Conservation (phyloP, 2,329 filamentous ascomycete genomes). For the Talaromyces sp. region DNA sequence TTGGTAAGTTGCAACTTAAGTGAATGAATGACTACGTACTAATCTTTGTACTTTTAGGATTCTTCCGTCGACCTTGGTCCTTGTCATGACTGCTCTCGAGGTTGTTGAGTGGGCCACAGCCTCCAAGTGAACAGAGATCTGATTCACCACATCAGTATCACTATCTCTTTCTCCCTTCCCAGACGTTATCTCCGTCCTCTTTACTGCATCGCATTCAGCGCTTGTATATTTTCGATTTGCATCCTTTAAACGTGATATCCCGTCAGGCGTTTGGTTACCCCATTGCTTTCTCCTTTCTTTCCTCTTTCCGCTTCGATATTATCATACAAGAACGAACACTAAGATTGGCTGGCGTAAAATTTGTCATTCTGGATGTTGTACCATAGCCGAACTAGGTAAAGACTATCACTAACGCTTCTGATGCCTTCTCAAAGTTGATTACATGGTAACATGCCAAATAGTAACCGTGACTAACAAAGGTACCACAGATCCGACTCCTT, state of each 20-base stretch:
- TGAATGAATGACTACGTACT: slow-evolving; percentile 13
- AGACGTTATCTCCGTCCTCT: not conserved
- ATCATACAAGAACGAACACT: not conserved
- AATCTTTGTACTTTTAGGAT: slow-evolving; percentile 57
- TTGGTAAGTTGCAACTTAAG: slow-evolving; percentile 57
- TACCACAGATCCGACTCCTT: too few species aligned
- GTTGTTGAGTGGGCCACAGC: slow-evolving; percentile 76
- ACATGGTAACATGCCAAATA: not conserved
- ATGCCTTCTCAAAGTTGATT: not conserved
- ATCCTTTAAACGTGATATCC: slow-evolving; percentile 2
- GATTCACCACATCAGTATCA: not conserved
- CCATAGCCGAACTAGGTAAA: not conserved
- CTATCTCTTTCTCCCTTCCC: not conserved
- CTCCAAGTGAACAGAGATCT: slow-evolving; percentile 12
- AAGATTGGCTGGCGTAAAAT: not conserved
- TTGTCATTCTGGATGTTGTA: not conserved
- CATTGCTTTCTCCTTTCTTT: not conserved
- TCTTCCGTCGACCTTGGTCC: slow-evolving; percentile 80
- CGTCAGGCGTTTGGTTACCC: not conserved
- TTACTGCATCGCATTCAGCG: not conserved
- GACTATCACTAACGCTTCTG: not conserved
- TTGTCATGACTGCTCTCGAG: slow-evolving; percentile 88
- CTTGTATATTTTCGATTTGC: not conserved
- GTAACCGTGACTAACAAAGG: not conserved
- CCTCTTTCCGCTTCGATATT: not conserved